Conservation (phyloP, 139 green algal genomes). For the Trebouxia sp. region DNA sequence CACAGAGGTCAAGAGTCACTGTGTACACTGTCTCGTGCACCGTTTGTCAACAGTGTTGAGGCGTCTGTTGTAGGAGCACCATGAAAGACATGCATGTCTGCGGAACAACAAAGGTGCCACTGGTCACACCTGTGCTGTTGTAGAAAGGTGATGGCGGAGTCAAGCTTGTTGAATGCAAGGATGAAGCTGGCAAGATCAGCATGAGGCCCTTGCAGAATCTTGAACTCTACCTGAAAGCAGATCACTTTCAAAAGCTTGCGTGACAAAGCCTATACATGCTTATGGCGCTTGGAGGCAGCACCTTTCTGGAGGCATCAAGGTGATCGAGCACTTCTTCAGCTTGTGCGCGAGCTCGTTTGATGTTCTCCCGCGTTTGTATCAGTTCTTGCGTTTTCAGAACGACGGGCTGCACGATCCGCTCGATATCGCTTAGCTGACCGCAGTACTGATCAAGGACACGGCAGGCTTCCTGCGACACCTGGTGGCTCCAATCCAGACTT, state of each 20-base stretch:
- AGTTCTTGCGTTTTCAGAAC: slow-evolving; percentile 28
- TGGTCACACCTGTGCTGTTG: slow-evolving; percentile 35
- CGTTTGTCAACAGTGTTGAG: neutral
- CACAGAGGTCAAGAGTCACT: neutral
- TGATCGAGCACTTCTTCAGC: slow-evolving; percentile 45
- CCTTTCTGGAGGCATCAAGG: slow-evolving; percentile 45
- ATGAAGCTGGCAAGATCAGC: slow-evolving; percentile 39
- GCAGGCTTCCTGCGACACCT: slow-evolving; percentile 16
- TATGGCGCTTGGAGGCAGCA: neutral
- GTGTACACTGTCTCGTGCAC: neutral
- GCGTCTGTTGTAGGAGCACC: neutral
- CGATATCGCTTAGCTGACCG: neutral
- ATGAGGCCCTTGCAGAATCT: slow-evolving; percentile 41
- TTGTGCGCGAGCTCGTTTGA: slow-evolving; percentile 34
- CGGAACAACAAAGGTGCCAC: neutral
- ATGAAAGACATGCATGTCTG: neutral
- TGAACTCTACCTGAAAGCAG: slow-evolving; percentile 25
- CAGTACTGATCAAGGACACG: slow-evolving; percentile 21
- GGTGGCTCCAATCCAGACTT: slow-evolving; percentile 13
- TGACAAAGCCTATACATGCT: neutral
- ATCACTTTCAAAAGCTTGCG: neutral
- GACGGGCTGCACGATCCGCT: neutral
- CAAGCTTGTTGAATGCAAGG: slow-evolving; percentile 32
- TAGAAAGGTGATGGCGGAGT: slow-evolving; percentile 42
- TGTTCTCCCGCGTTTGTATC: slow-evolving; percentile 33